Percentiles rank a stretch among this genome's conserved stretches.
phyloP scores from a whole-genome alignment of 805 yeast species.

The Metschnikowia lochheadii region DNA sequence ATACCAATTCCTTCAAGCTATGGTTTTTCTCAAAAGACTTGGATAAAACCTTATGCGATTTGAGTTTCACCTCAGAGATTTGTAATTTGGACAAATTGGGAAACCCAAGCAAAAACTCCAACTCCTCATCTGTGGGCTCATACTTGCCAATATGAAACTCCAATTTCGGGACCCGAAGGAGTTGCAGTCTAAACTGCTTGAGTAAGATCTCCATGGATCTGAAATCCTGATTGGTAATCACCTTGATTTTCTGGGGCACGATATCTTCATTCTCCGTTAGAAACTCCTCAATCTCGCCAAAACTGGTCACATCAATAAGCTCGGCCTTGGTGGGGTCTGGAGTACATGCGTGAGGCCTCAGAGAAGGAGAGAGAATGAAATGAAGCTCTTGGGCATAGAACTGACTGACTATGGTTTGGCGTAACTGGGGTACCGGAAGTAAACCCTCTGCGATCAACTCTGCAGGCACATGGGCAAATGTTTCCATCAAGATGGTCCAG shows the following conservation, averaged over 20 bases:
- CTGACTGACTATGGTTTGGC: slow-evolving; percentile 22
- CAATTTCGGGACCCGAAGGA: slow-evolving; percentile 16
- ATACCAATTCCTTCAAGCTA: slow-evolving; percentile 23
- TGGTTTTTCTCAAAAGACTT: slow-evolving; percentile 9
- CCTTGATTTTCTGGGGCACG: slow-evolving; percentile 23
- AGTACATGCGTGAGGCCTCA: slow-evolving; percentile 19
- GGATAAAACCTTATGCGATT: slow-evolving; percentile 1
- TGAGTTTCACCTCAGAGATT: slow-evolving; percentile 23
- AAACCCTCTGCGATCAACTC: slow-evolving; percentile 11
- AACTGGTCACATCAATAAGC: slow-evolving; percentile 20
- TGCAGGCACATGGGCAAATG: slow-evolving; percentile 8
- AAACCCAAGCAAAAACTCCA: slow-evolving; percentile 22
- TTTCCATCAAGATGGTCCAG: slow-evolving; percentile 11
- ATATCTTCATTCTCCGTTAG: slow-evolving; percentile 26
- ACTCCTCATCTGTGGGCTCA: slow-evolving; percentile 18
- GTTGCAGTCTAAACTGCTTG: slow-evolving; percentile 15
- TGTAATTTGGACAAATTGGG: slow-evolving; percentile 29
- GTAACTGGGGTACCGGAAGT: slow-evolving; percentile 16
- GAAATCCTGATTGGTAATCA: slow-evolving; percentile 32
- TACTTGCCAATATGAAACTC: slow-evolving; percentile 29
- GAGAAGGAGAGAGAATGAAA: slow-evolving; percentile 29
- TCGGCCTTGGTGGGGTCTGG: slow-evolving; percentile 8
- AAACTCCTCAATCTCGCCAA: slow-evolving; percentile 31
- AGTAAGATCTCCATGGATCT: slow-evolving; percentile 24
- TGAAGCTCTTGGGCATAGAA: slow-evolving; percentile 32